Percentiles rank a stretch among this genome's conserved stretches.
These are phyloP conservation scores for Quercus aquifolioides DNA, from an alignment of 306 rosid genomes.

Conservation along the genomic window DNA sequence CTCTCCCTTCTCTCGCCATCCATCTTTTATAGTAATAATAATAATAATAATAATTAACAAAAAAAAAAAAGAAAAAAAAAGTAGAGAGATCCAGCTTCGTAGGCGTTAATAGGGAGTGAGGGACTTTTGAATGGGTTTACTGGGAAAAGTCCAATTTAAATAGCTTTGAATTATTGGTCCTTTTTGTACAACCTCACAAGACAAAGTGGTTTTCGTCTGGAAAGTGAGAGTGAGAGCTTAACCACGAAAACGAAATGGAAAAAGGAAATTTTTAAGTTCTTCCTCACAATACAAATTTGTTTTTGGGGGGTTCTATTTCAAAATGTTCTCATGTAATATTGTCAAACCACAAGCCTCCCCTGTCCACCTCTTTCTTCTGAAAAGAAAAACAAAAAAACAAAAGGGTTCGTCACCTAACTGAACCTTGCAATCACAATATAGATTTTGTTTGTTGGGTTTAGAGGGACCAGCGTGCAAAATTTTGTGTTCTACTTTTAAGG, in stretches of 20 bases:
- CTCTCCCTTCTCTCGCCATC: too few relatives aligned
- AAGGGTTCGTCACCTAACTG: neutral
- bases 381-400: neutral
- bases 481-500: neutral
- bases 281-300: neutral
- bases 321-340: neutral
- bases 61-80: too few relatives aligned
- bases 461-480: neutral
- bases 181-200: neutral
- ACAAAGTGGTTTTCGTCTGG: neutral
- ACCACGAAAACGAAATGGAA: neutral
- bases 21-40: too few relatives aligned
- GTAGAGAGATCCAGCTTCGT: too few relatives aligned
- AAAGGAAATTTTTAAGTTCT: neutral
- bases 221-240: neutral
- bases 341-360: neutral
- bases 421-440: neutral
- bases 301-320: neutral
- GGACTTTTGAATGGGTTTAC: neutral
- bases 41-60: fast-evolving
- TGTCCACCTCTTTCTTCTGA: neutral
- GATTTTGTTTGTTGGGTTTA: neutral
- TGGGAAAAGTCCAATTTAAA: neutral
- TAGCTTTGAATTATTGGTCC: neutral
- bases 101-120: too few relatives aligned